Percentiles rank a stretch among this genome's conserved stretches.
Conservation (phyloP, 495 filamentous ascomycete species). For the Penicillium desertorum region DNA sequence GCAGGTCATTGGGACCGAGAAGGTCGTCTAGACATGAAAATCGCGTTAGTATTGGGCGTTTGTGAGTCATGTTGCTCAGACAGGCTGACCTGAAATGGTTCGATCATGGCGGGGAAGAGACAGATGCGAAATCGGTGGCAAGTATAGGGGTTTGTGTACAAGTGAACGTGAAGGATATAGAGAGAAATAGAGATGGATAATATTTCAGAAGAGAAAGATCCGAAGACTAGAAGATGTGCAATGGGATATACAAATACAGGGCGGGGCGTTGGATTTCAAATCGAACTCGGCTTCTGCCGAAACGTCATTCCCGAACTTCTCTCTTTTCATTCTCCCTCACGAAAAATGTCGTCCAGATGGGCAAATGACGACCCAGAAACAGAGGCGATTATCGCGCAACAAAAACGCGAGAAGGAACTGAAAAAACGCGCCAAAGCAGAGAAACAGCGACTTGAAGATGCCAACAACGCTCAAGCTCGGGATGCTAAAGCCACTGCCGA, state of each 20-base stretch:
- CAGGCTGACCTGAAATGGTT: constrained; percentile 56
- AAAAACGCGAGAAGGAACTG: constrained; percentile 84
- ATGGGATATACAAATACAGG: neutral
- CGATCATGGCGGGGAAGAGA: constrained; percentile 47
- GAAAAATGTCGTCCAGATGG: constrained; percentile 83
- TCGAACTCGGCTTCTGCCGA: constrained; percentile 28
- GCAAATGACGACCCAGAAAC: constrained; percentile 72
- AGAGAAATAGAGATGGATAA: constrained; percentile 5
- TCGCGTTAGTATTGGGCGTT: constrained; percentile 8
- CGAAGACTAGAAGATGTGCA: neutral
- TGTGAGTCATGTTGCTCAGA: constrained; percentile 7
- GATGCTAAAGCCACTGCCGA: constrained; percentile 27
- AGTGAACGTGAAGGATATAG: neutral
- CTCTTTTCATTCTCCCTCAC: neutral
- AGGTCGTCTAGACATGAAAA: constrained; percentile 66
- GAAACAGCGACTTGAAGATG: constrained; percentile 71
- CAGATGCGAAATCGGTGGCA: constrained; percentile 16
- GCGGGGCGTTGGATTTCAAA: constrained; percentile 45
- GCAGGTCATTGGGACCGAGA: constrained; percentile 92
- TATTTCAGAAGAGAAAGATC: neutral
- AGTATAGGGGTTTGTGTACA: neutral
- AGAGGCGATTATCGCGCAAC: constrained; percentile 65
- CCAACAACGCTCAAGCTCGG: constrained; percentile 35
- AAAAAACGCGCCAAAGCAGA: constrained; percentile 84
- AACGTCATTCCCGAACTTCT: constrained; percentile 35